A percentile compares a stretch with the other conserved stretches of the same genome.
Conservation (phyloP, 2,329 filamentous ascomycete genomes). For the Cladosporium sp. region DNA sequence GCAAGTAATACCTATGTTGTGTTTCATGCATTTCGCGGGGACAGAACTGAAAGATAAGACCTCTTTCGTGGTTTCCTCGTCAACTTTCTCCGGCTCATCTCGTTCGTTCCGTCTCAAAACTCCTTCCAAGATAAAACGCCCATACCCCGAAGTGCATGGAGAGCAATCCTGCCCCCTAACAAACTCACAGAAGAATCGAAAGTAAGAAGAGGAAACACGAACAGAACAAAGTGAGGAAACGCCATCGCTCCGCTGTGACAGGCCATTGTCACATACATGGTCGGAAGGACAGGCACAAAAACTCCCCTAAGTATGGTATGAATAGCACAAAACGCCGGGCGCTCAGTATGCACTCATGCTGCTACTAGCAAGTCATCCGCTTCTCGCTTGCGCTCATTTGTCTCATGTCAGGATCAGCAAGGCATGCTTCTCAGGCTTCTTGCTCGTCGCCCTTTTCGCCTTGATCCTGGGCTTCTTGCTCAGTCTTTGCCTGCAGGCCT, state of each 20-base stretch:
- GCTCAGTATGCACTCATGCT: not conserved
- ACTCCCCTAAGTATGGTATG: not conserved
- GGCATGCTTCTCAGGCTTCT: slow-evolving; percentile 15
- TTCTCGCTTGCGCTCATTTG: slow-evolving; percentile 14
- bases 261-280: not conserved
- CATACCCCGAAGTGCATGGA: too few relatives aligned
- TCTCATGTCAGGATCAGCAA: too few relatives aligned
- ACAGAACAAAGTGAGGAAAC: not conserved
- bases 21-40: too few relatives aligned
- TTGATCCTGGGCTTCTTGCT: slow-evolving; percentile 21
- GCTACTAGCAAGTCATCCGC: not conserved
- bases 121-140: too few relatives aligned
- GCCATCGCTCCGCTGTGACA: not conserved
- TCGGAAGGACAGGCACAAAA: not conserved
- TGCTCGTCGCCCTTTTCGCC: slow-evolving; percentile 13
- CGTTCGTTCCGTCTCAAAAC: too few relatives aligned
- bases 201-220: not conserved
- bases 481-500: slow-evolving; percentile 15
- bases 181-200: not conserved
- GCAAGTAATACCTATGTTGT: too few relatives aligned
- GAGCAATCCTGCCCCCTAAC: too few relatives aligned
- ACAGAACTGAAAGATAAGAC: too few relatives aligned
- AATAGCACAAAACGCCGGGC: not conserved
- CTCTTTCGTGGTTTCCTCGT: too few relatives aligned
- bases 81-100: too few relatives aligned